Base-by-base conservation (phyloP, 2,329 filamentous ascomycete species). In the Claviceps sp. region DNA sequence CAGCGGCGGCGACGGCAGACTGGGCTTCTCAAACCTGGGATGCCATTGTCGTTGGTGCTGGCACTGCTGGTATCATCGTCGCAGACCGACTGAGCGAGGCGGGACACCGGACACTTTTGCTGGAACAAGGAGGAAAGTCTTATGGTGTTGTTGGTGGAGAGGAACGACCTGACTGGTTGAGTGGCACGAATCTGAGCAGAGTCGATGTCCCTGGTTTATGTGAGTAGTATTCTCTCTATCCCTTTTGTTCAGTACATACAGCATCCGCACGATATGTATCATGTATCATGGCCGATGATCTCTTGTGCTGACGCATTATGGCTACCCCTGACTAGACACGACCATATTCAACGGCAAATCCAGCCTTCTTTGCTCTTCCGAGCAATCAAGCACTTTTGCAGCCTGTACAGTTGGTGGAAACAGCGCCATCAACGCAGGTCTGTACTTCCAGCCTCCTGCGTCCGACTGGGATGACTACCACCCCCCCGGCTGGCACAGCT, bases 191-290 rank as follows among this genome's bases (percentile, higher is more conserved):
- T 3, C 60, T 78, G 11, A 73, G 71, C 52, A 69, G 75, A 43
- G 74, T 78, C 7, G 75, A 78, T 53, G 73, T 77, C 0, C 75
- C 75, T 2, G 75, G 75, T 11, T 62, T 78, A 2, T 75, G 69
- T 66, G 61, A 61, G 59, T 45, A 7, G 18, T 41, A 24, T 37
- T 14, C 5, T n/a, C 5, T 30, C 13, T 8, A 1, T 36, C 8
- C n/a, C 5, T 13, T 24, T 14, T n/a, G 11, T 37, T 2, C 2
- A 16, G 30, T 9, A 34, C 30, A 4, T 34, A 34, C 30, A 34
- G 11, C 30, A 34, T 34, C 9, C 4, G 30, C 30, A 34, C 1
- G 30, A 11, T 11, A 11, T 34, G 9, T 34, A 34, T 4, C 9
- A 34, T 34, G 30, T 34, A 9, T 34, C 18, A 34, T 47, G 30